Evolutionary conservation across 208 protist species (phyloP).

Genomic region (Borovskyia barvae): DNA sequence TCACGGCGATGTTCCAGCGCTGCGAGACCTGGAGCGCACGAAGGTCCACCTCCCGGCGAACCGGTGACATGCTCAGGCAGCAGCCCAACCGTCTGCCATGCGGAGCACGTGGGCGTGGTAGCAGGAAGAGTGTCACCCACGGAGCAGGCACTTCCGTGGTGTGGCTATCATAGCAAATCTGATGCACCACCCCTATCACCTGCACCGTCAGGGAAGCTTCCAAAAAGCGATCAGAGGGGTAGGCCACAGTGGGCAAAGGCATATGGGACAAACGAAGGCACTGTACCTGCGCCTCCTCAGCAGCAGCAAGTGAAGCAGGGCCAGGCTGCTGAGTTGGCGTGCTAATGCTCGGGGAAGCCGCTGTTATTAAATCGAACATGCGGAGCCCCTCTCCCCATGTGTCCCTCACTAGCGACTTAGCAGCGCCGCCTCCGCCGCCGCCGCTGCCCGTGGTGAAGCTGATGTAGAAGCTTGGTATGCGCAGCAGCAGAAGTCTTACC

Average conservation of each 20-base stretch:
- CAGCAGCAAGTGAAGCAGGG: too few species aligned
- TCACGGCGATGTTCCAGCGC: slow-evolving; percentile 9
- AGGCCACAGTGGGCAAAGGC: not conserved
- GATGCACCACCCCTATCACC: slow-evolving; percentile 33
- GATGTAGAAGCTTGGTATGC: slow-evolving; percentile 8
- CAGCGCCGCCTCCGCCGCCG: not conserved
- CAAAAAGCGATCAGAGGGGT: slow-evolving; percentile 22
- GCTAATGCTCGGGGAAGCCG: too few species aligned
- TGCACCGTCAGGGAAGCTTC: slow-evolving; percentile 11
- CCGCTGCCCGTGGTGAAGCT: not conserved
- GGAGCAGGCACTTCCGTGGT: slow-evolving; percentile 17
- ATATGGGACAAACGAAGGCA: too few species aligned
- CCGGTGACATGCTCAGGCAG: not conserved
- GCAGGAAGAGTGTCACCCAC: slow-evolving; percentile 27
- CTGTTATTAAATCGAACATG: too few species aligned
- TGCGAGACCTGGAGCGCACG: not conserved
- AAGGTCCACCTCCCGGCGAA: slow-evolving; percentile 14
- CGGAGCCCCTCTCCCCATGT: too few species aligned
- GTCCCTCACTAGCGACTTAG: not conserved
- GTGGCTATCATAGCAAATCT: slow-evolving; percentile 36
- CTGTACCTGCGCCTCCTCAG: too few species aligned
- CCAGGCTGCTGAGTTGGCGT: too few species aligned
- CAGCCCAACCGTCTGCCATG: not conserved
- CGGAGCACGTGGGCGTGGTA: not conserved
- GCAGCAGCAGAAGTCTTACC: slow-evolving; percentile 16